A percentile compares a stretch with the other conserved stretches of the same genome.
Evolutionary conservation across 2,329 filamentous ascomycete species (phyloP).

Genomic region (Pezicula carpinea): DNA sequence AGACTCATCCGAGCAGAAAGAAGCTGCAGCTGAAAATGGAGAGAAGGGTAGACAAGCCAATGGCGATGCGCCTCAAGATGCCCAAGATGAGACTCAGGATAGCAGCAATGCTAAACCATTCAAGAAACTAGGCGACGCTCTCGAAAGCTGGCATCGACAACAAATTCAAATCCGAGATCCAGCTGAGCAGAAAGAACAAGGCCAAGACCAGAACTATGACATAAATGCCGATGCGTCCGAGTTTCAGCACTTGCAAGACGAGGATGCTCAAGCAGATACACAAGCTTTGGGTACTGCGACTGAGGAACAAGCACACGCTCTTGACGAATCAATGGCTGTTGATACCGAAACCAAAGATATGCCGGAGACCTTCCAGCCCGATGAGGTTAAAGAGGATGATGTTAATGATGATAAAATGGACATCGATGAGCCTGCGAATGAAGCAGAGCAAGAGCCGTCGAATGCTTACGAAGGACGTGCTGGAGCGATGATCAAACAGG

Average conservation of each 20-base stretch:
- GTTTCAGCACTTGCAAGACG: slow-evolving; percentile 88
- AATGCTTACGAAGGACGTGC: slow-evolving; percentile 51
- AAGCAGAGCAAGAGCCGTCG: slow-evolving; percentile 37
- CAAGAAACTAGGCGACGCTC: slow-evolving; percentile 87
- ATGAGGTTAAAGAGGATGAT: slow-evolving; percentile 37
- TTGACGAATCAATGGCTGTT: slow-evolving; percentile 86
- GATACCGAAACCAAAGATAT: slow-evolving; percentile 61
- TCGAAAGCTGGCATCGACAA: slow-evolving; percentile 89
- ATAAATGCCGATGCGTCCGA: slow-evolving; percentile 72
- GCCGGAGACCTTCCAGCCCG: slow-evolving; percentile 44
- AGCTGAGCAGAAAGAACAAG: slow-evolving; percentile 45
- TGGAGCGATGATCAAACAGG: slow-evolving; percentile 50
- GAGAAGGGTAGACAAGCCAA: slow-evolving; percentile 41
- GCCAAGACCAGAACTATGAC: slow-evolving; percentile 25
- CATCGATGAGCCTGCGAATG: slow-evolving; percentile 34
- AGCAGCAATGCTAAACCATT: slow-evolving; percentile 63
- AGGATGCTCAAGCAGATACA: slow-evolving; percentile 75
- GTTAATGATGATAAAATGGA: slow-evolving; percentile 40
- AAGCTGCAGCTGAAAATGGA: slow-evolving; percentile 60
- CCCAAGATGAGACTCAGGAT: slow-evolving; percentile 33
- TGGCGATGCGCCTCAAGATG: slow-evolving; percentile 33
- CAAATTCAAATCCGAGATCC: slow-evolving; percentile 69
- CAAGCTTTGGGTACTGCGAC: slow-evolving; percentile 87
- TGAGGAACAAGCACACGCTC: slow-evolving; percentile 78
- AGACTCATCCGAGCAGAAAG: slow-evolving; percentile 58